Conservation (phyloP, 2,329 filamentous ascomycete genomes). For the Trichoderma cornu-damae region DNA sequence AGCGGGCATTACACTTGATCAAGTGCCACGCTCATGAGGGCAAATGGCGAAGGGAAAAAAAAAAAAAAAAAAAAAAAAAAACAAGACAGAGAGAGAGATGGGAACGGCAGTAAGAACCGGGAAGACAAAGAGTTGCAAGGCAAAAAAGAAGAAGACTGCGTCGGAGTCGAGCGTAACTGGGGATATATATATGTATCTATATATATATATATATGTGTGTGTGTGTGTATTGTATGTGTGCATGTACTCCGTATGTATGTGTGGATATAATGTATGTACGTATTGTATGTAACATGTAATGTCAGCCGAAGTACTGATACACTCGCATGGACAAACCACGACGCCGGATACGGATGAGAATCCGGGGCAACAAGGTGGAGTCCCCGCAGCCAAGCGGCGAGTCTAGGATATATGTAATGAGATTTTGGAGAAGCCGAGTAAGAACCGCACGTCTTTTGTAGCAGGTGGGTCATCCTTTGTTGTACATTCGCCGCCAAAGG, state of each 20-base stretch:
- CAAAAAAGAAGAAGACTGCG: neutral
- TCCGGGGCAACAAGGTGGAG: constrained; percentile 13
- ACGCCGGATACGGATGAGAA: constrained; percentile 11
- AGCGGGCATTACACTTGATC: constrained; percentile 64
- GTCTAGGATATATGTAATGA: constrained; percentile 4
- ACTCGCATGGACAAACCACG: neutral
- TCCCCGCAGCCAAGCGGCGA: constrained; percentile 12
- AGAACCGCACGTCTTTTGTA: neutral
- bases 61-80: no score
- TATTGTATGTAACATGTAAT: neutral
- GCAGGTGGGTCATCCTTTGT: constrained; percentile 16
- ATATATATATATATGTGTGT: neutral
- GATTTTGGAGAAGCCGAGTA: neutral
- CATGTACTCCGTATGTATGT: no score
- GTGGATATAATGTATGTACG: no score
- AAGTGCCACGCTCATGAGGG: constrained; percentile 6
- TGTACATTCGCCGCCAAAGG: neutral
- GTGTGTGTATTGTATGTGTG: no score
- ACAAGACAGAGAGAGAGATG: no score
- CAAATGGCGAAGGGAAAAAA: neutral
- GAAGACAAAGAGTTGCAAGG: neutral
- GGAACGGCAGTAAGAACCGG: constrained; percentile 6
- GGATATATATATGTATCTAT: neutral
- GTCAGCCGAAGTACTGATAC: neutral
- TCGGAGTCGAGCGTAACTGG: neutral